Evolutionary conservation across 495 filamentous ascomycete genomes (phyloP), one percentile per base, ranked within the genome.

Genomic region (Mycothermus thermophilus): DNA sequence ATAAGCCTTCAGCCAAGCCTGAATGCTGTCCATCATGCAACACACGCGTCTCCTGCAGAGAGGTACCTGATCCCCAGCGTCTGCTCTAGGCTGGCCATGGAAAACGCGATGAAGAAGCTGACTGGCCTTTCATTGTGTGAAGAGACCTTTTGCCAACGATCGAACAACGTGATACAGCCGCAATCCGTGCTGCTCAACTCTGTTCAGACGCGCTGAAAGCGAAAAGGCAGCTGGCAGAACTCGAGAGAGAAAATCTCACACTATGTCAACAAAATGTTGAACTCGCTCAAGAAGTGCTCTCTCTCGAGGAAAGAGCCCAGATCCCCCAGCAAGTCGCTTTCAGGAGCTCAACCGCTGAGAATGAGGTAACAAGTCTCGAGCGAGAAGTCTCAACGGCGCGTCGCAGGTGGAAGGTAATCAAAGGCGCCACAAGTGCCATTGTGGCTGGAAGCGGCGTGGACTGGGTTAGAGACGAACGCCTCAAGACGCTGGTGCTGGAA

Each of bases 391-490:
- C n/a, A n/a, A n/a, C n/a, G n/a, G n/a, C n/a, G n/a, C n/a, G n/a
- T 41, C 69, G 74, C 28, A 59, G 63, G 44, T 83, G 79, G 77
- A 74, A 74, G 33, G 69, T 74, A 24, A 72, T 88, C 59, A 86
- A 87, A 57, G 77, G 68, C 25, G 69, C 82, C 17, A 66, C 77
- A 9, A 79, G 76, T 35, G 81, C 74, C 3, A 66, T 82, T 24
- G 69, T 94, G 21, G 83, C 78, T 15, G 83, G 79, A 5, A 93
- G 85, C 52, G 86, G 85, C 27, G 58, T 90, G 22, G 72, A 93
- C 43, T 94, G 86, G 86, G 74, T 71, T 14, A 63, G 72, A 30
- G 74, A 93, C 54, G 69, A 74, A 26, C 64, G 60, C 34, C 62
- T 93, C 35, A 60, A 73, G 40, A 73, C 71, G 30, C 60, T 90